phyloP scores from a whole-genome alignment of 2,329 filamentous ascomycete genomes.

The Penicillium occitanis region DNA sequence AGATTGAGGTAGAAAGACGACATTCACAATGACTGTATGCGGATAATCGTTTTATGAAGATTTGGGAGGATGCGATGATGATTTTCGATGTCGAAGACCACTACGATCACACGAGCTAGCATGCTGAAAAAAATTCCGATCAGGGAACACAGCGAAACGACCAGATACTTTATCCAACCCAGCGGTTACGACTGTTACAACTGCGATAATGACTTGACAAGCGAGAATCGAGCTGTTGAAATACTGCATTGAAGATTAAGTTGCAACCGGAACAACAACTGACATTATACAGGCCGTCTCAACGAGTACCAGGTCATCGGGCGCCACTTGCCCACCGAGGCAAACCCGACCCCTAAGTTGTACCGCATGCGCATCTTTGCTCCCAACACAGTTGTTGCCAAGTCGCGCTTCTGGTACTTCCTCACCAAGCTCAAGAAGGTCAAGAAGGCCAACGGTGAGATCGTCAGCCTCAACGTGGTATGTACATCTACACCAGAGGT shows the following conservation, averaged over 20 bases:
- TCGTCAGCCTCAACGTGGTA: conserved; percentile 95
- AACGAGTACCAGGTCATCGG: conserved; percentile 99
- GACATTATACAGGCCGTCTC: conserved; percentile 77
- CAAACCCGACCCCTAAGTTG: conserved; percentile 94
- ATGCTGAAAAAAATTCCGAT: neutral
- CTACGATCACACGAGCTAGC: neutral
- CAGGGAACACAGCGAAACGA: neutral
- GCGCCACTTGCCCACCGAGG: conserved; percentile 96
- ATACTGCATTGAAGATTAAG: neutral
- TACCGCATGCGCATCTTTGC: conserved; percentile 99
- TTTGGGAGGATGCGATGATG: neutral
- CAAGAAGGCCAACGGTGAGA: conserved; percentile 99
- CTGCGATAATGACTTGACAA: neutral
- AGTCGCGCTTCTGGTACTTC: conserved; percentile 99
- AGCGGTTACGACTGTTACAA: neutral
- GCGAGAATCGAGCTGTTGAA: conserved; percentile 12
- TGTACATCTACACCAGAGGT: conserved; percentile 32
- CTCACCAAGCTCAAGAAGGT: conserved; percentile 98
- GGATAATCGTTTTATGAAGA: neutral
- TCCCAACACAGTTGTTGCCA: conserved; percentile 95
- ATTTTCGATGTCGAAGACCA: neutral
- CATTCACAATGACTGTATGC: neutral
- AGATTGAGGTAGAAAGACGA: neutral
- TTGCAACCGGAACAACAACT: conserved; percentile 11
- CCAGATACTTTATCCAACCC: neutral